phyloP scores from a whole-genome alignment of 805 yeast species.

The Spathaspora girioi region DNA sequence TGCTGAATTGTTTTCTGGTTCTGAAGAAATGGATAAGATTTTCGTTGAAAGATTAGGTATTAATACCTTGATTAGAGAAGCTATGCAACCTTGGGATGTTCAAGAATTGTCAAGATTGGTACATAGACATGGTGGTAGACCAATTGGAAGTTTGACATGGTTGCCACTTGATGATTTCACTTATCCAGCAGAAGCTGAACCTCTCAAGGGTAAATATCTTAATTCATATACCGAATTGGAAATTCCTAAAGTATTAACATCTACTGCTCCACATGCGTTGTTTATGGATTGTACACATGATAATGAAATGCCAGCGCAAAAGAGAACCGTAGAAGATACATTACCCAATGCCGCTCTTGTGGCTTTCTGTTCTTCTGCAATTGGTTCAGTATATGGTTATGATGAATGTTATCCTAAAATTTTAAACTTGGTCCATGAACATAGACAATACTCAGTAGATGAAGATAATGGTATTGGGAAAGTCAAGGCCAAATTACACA shows the following conservation, averaged over 20 bases:
- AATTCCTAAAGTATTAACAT: conserved; percentile 61
- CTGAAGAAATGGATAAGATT: conserved; percentile 83
- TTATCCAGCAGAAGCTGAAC: conserved; percentile 53
- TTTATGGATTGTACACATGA: conserved; percentile 99
- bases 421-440: conserved; percentile 77
- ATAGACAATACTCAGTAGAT: conserved; percentile 54
- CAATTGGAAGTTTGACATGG: conserved; percentile 87
- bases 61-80: conserved; percentile 87
- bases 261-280: conserved; percentile 85
- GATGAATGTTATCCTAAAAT: conserved; percentile 88
- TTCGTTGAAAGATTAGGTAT: conserved; percentile 90
- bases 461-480: conserved; percentile 63
- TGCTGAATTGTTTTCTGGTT: conserved; percentile 92
- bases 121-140: conserved; percentile 91
- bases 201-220: conserved; percentile 19
- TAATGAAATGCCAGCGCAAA: conserved; percentile 84
- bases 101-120: conserved; percentile 81
- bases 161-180: conserved; percentile 73
- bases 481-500: conserved; percentile 60
- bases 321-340: conserved; percentile 91
- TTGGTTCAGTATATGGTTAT: conserved; percentile 91
- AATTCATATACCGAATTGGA: conserved; percentile 57
- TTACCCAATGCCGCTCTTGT: conserved; percentile 93
- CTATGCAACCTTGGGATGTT: conserved; percentile 94
- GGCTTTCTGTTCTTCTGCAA: conserved; percentile 87